Evolutionary conservation across 1,284 basidiomycete genomes (phyloP).

Genomic region (Rhodotorula sp.): DNA sequence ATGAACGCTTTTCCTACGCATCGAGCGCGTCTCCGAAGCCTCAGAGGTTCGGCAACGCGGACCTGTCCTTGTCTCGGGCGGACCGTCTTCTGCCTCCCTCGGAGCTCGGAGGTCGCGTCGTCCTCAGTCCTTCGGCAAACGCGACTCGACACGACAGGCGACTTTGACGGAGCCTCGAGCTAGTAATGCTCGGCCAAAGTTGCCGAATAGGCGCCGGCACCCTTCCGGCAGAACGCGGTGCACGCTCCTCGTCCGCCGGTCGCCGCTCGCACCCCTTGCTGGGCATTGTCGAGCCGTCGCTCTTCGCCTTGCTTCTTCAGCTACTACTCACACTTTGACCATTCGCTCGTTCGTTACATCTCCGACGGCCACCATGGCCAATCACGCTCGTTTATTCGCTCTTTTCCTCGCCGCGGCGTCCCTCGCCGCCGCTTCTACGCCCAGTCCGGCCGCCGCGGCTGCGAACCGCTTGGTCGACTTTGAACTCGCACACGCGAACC

Average conservation of each 20-base stretch:
- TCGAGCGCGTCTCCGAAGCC: no score
- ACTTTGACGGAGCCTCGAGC: no score
- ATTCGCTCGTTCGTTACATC: not conserved
- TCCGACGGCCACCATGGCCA: not conserved
- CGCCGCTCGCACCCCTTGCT: not conserved
- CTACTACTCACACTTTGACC: not conserved
- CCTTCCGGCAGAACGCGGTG: no score
- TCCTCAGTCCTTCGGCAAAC: no score
- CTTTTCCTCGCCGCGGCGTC: not conserved
- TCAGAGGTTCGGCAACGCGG: no score
- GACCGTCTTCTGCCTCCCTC: no score
- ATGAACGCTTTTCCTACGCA: no score
- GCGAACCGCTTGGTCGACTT: not conserved
- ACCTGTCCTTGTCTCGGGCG: no score
- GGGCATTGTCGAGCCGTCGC: not conserved
- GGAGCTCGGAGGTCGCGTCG: no score
- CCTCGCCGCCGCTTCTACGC: not conserved
- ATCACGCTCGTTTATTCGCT: slow-evolving; percentile 3
- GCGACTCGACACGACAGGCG: no score
- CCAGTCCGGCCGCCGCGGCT: not conserved
- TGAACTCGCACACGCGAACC: slow-evolving; percentile 1
- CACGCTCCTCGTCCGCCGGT: not conserved
- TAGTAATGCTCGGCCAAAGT: no score
- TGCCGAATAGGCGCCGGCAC: no score
- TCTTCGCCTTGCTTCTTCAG: not conserved